Conservation (phyloP, 2,329 filamentous ascomycete species). For the Myrmaecium sp. region DNA sequence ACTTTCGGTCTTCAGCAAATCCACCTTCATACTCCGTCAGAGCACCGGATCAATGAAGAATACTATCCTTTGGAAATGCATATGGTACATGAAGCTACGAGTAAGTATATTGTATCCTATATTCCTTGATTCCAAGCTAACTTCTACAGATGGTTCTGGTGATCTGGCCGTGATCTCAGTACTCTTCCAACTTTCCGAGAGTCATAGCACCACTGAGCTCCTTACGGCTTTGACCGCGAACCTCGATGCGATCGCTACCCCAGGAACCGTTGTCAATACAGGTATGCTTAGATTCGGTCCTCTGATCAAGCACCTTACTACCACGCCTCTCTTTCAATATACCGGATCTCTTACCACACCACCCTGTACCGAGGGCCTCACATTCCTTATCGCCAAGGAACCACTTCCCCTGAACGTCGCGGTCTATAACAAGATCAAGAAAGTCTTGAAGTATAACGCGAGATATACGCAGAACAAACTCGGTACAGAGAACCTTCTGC, state of each 20-base stretch:
- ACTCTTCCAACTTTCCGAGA: conserved; percentile 24
- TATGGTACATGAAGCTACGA: conserved; percentile 38
- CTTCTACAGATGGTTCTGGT: conserved; percentile 17
- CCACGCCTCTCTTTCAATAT: conserved; percentile 32
- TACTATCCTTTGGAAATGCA: conserved; percentile 34
- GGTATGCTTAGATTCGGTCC: conserved; percentile 26
- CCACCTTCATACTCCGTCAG: conserved; percentile 44
- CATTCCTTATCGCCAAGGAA: conserved; percentile 34
- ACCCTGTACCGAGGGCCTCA: conserved; percentile 41
- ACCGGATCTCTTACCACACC: conserved; percentile 44
- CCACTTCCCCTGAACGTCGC: conserved; percentile 30
- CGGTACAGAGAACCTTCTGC: conserved; percentile 29
- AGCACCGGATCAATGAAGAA: conserved; percentile 36
- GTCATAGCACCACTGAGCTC: conserved; percentile 14
- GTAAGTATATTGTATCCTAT: conserved; percentile 12
- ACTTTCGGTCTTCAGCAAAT: conserved; percentile 35
- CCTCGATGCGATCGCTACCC: conserved; percentile 21
- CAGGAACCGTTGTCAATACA: conserved; percentile 23
- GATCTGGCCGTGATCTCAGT: conserved; percentile 24
- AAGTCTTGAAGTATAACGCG: conserved; percentile 38
- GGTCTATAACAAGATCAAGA: conserved; percentile 35
- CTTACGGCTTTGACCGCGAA: conserved; percentile 15
- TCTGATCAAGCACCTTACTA: conserved; percentile 20
- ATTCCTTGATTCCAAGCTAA: neutral
- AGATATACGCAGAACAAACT: conserved; percentile 36